Percentiles rank a stretch among this genome's conserved stretches.
phyloP scores from a whole-genome alignment of 2,329 filamentous ascomycete genomes.

The Dactylonectria estremocensis region DNA sequence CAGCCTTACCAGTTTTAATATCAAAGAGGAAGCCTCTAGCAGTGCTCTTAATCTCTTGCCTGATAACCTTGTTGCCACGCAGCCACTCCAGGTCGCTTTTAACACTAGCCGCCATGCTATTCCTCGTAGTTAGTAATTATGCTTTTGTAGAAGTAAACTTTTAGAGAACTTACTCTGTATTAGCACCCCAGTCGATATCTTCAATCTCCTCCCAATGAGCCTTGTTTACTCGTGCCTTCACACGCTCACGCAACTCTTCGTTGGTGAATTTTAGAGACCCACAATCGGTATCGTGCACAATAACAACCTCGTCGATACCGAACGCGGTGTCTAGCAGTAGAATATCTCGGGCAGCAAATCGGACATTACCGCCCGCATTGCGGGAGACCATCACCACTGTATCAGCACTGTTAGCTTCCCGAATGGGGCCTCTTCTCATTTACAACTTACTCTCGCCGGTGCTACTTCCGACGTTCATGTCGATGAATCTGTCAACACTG shows the following conservation, averaged over 20 bases:
- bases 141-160: not conserved
- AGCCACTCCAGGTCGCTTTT: constrained; percentile 13
- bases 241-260: constrained; percentile 4
- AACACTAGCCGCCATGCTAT: constrained; percentile 13
- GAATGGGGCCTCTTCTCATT: not conserved
- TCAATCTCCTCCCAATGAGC: constrained; percentile 13
- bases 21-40: constrained; percentile 11
- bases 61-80: constrained; percentile 5
- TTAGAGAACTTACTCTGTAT: constrained; percentile 6
- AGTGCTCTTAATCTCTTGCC: constrained; percentile 7
- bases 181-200: constrained; percentile 6
- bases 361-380: constrained; percentile 10
- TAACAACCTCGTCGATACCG: constrained; percentile 1
- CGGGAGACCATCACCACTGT: constrained; percentile 11
- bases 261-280: constrained; percentile 6
- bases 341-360: constrained; percentile 10
- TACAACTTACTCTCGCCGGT: constrained; percentile 13
- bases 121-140: not conserved
- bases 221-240: constrained; percentile 6
- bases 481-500: constrained; percentile 10
- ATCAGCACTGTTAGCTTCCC: constrained; percentile 6
- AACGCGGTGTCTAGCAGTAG: constrained; percentile 7
- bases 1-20: constrained; percentile 10
- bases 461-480: constrained; percentile 5
- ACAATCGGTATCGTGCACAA: constrained; percentile 9